phyloP scores from a whole-genome alignment of 495 filamentous ascomycete genomes.

The Neohortaea acidophila region DNA sequence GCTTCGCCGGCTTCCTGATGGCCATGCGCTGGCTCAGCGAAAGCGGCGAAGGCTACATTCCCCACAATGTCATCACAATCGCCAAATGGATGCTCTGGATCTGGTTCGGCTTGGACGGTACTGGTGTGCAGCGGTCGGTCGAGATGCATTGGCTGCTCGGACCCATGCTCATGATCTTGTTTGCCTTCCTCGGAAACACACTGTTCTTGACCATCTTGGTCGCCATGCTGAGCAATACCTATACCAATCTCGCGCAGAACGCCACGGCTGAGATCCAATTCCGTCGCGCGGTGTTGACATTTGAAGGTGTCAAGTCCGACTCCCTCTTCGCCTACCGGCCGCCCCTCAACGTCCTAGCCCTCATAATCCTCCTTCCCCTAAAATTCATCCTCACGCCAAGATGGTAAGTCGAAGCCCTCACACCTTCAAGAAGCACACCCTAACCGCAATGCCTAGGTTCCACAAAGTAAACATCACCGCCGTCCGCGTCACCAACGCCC shows the following conservation, averaged over 20 bases:
- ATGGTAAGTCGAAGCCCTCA: conserved; percentile 35
- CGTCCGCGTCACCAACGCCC: conserved; percentile 49
- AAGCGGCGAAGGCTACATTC: conserved; percentile 20
- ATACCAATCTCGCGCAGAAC: conserved; percentile 47
- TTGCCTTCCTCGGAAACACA: conserved; percentile 61
- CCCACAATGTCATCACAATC: conserved; percentile 39
- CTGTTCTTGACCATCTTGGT: conserved; percentile 63
- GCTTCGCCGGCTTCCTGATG: conserved; percentile 55
- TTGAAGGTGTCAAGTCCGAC: conserved; percentile 62
- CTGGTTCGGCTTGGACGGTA: conserved; percentile 65
- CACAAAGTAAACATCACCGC: conserved; percentile 59
- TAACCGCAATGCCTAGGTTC: background rate
- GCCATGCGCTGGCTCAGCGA: conserved; percentile 51
- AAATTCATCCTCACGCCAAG: conserved; percentile 48
- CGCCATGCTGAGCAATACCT: conserved; percentile 59
- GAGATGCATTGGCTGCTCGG: conserved; percentile 54
- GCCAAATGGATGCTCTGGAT: conserved; percentile 72
- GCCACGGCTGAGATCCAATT: conserved; percentile 57
- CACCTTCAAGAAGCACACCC: background rate
- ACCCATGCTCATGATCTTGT: conserved; percentile 53
- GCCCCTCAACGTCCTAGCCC: conserved; percentile 56
- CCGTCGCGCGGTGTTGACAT: conserved; percentile 53
- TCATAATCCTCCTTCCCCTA: conserved; percentile 47
- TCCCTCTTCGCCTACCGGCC: conserved; percentile 59
- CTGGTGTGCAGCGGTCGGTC: conserved; percentile 48